These are phyloP conservation scores for Capsicum rhomboideum DNA, from an alignment of 257 asterid genomes.

Conservation along the genomic window DNA sequence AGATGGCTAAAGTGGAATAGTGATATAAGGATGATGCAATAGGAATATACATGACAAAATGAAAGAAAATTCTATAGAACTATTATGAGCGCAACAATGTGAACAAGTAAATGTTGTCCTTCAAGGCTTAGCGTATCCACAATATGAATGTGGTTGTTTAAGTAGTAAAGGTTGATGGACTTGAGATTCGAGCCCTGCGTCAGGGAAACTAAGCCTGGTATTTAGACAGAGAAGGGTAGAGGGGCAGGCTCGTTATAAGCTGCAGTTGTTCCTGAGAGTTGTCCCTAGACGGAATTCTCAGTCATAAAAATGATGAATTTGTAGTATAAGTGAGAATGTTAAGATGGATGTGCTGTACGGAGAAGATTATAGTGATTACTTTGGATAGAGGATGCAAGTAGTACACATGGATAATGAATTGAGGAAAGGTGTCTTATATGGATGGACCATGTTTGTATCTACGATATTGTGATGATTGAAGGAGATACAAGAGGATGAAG, in stretches of 20 bases:
- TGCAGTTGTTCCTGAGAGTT: not conserved
- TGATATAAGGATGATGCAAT: not conserved
- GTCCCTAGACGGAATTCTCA: not conserved
- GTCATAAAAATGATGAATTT: not conserved
- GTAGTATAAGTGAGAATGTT: not conserved
- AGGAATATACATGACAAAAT: not conserved
- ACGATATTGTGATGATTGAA: not conserved
- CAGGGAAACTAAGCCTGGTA: not conserved
- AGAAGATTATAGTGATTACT: not conserved
- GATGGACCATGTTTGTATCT: not conserved
- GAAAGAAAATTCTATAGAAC: not conserved
- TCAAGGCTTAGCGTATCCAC: not conserved
- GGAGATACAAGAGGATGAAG: not conserved
- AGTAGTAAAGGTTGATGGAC: not conserved
- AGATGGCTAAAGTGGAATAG: not conserved
- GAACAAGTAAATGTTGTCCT: not conserved
- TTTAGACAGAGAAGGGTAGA: too few species aligned
- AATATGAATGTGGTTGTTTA: not conserved
- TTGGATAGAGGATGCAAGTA: not conserved
- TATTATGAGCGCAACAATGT: not conserved
- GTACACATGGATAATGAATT: not conserved
- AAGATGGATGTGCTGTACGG: not conserved
- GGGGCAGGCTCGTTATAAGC: too few species aligned
- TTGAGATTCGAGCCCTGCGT: not conserved
- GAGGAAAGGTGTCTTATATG: not conserved